Conservation (phyloP, 1,284 basidiomycete species). For the Cryptococcus maquisensis region DNA sequence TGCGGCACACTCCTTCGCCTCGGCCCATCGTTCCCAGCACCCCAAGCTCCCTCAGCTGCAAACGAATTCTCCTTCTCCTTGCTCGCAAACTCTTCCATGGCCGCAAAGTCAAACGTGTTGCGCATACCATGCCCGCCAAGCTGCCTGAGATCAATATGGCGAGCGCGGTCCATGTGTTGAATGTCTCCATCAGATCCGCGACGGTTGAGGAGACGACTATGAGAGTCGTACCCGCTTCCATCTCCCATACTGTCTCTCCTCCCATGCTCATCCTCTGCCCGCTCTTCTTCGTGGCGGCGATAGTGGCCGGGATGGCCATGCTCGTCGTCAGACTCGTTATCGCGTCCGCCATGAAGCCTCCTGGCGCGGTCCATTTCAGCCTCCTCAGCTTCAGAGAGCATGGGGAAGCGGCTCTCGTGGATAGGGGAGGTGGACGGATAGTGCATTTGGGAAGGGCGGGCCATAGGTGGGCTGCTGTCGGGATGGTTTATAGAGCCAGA, state of each 20-base stretch:
- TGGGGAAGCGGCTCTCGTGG: constrained; percentile 45
- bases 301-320: constrained; percentile 13
- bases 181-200: constrained; percentile 17
- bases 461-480: constrained; percentile 17
- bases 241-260: constrained; percentile 11
- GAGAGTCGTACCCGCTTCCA: constrained; percentile 26
- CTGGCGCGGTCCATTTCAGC: constrained; percentile 45
- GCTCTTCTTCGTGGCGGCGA: constrained; percentile 12
- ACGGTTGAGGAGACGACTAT: constrained; percentile 14
- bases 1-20: constrained; percentile 12
- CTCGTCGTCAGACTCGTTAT: constrained; percentile 23
- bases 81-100: constrained; percentile 74
- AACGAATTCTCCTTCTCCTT: constrained; percentile 58
- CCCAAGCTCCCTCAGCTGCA: constrained; percentile 22
- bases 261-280: constrained; percentile 14
- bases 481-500: constrained; percentile 14
- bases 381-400: constrained; percentile 48
- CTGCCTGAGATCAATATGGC: constrained; percentile 7
- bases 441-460: constrained; percentile 13
- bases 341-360: constrained; percentile 14
- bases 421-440: constrained; percentile 38
- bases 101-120: constrained; percentile 65
- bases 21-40: constrained; percentile 19
- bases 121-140: constrained; percentile 22
- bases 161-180: constrained; percentile 4